Evolutionary conservation across 352 stramenopile species (phyloP), one percentile per base, ranked within the genome.

Genomic region (Phytopythium kandeliae): DNA sequence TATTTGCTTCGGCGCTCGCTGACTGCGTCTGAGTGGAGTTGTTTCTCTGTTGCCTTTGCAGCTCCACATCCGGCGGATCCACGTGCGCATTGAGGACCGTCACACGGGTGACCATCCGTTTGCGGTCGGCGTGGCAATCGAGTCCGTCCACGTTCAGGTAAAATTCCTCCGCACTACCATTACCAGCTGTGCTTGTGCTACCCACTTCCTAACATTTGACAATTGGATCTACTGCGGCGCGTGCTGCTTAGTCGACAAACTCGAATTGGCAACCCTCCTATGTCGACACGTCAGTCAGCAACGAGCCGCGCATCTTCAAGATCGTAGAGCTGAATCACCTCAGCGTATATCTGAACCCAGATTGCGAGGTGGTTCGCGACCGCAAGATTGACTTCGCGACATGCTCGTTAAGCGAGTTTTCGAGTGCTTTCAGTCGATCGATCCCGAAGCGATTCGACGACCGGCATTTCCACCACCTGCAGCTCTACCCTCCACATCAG

Each of bases 301-400:
- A 76, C 35, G 85, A 92, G 45, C 79, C 83, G n/a, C 75, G 85
- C 1, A 94, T 95, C 52, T 95, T 91, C 55, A 95, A 95, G 59
- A 88, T 84, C 50, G 73, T 95, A 15, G 81, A 94, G 60, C 63
- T 95, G 28, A 94, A 95, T 55, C 85, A 95, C 41, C 57, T 95
- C 34, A 93, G 83, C 25, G 67, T 94, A 36, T 95, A 95, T 48
- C 63, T 91, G 38, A 86, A 95, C 46, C 84, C 83, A 16, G 71
- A 94, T 35, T 86, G 78, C 49, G 71, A 91, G 10, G 47, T 93
- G 28, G 51, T 88, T 24, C 65, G 63, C 17, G 73, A 86, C 34
- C 61, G 69, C 36, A 56, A 55, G 12, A 61, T 84, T 16, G 74
- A 94, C 51, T 90, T 85, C 48, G 62, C 75, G 43, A 78, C 52